A percentile compares a stretch with the other conserved stretches of the same genome.
These are phyloP conservation scores for Syncephalis plumigaleata DNA, from an alignment of 371 early-diverging fungal species.

Conservation along the genomic window DNA sequence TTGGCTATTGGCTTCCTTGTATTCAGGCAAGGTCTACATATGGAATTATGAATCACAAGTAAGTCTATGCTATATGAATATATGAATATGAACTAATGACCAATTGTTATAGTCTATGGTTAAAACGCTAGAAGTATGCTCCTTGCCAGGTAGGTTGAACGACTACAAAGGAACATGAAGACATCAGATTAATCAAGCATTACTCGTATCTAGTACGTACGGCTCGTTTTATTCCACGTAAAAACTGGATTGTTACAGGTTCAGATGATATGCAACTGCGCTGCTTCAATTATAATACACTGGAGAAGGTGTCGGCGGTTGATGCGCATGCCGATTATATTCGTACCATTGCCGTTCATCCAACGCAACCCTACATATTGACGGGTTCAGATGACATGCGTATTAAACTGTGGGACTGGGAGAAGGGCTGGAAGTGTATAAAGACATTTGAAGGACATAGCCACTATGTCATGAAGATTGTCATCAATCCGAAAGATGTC, in stretches of 20 bases:
- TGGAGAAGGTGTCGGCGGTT: slow-evolving; percentile 86
- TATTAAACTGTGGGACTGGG: slow-evolving; percentile 99
- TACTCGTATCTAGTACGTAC: slow-evolving; percentile 53
- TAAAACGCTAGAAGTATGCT: slow-evolving; percentile 91
- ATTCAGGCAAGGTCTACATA: slow-evolving; percentile 92
- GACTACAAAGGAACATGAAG: neutral
- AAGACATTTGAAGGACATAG: slow-evolving; percentile 97
- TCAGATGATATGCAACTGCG: slow-evolving; percentile 96
- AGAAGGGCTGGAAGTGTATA: slow-evolving; percentile 91
- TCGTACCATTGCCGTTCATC: slow-evolving; percentile 90
- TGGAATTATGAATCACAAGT: slow-evolving; percentile 99
- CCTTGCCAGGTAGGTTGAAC: slow-evolving; percentile 45
- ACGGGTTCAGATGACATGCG: slow-evolving; percentile 97
- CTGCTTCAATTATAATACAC: slow-evolving; percentile 98
- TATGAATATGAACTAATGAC: neutral
- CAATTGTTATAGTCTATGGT: slow-evolving; percentile 49
- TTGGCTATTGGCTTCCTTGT: slow-evolving; percentile 93
- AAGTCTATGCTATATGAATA: slow-evolving; percentile 1
- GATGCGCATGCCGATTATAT: slow-evolving; percentile 99
- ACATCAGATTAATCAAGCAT: neutral
- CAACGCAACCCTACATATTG: slow-evolving; percentile 81
- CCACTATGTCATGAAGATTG: slow-evolving; percentile 94
- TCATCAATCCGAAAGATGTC: slow-evolving; percentile 92
- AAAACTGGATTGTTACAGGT: slow-evolving; percentile 94
- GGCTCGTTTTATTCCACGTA: slow-evolving; percentile 89